phyloP scores from a whole-genome alignment of 768 basidiomycete genomes.

The Collybia sordida region DNA sequence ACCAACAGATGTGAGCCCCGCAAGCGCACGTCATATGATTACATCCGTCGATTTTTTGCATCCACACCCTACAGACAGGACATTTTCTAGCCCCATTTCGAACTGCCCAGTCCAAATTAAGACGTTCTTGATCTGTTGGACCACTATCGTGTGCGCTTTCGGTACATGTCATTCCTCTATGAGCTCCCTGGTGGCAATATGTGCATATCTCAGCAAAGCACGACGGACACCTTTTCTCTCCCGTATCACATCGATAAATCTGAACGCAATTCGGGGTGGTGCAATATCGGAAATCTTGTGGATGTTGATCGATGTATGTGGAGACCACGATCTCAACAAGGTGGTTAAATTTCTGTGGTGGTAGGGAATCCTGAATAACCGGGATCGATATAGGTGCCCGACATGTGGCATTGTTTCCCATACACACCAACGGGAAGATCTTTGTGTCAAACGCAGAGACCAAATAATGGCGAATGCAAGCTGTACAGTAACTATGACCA shows the following conservation, averaged over 20 bases:
- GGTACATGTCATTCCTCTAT: slow-evolving; percentile 52
- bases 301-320: slow-evolving; percentile 52
- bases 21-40: slow-evolving; percentile 56
- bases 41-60: slow-evolving; percentile 53
- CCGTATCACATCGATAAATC: slow-evolving; percentile 47
- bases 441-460: slow-evolving; percentile 34
- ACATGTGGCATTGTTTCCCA: slow-evolving; percentile 60
- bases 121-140: slow-evolving; percentile 38
- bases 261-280: slow-evolving; percentile 72
- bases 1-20: slow-evolving; percentile 55
- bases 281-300: slow-evolving; percentile 66
- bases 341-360: slow-evolving; percentile 46
- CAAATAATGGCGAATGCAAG: slow-evolving; percentile 45
- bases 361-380: slow-evolving; percentile 49
- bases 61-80: slow-evolving; percentile 41
- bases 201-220: slow-evolving; percentile 51
- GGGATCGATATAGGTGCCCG: slow-evolving; percentile 51
- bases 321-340: slow-evolving; percentile 58
- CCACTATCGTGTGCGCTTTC: slow-evolving; percentile 31
- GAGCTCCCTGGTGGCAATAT: slow-evolving; percentile 46
- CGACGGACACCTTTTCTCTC: slow-evolving; percentile 43
- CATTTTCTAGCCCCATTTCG: slow-evolving; percentile 42
- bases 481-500: slow-evolving; percentile 45
- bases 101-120: slow-evolving; percentile 40
- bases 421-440: slow-evolving; percentile 52